A percentile compares a stretch with the other conserved stretches of the same genome.
These are phyloP conservation scores for Beverwykella pulmonaria DNA, from an alignment of 495 filamentous ascomycete genomes.

Conservation along the genomic window DNA sequence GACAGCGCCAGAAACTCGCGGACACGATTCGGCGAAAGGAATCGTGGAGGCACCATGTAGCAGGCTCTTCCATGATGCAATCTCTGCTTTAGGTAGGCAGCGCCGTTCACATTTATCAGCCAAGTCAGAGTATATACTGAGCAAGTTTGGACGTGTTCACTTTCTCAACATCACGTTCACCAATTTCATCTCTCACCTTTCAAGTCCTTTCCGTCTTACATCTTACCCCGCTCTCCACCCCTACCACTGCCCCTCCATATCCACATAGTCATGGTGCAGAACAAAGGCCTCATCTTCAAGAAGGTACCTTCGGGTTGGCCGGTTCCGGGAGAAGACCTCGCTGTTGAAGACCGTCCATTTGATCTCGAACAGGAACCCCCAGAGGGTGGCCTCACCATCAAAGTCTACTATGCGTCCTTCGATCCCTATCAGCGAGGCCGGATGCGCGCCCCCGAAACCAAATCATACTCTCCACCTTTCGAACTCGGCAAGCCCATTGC, in stretches of 20 bases:
- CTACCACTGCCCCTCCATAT: not conserved
- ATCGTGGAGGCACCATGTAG: not conserved
- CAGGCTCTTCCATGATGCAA: conserved; percentile 12
- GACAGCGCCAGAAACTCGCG: not conserved
- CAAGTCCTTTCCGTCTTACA: not conserved
- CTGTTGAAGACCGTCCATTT: conserved; percentile 66
- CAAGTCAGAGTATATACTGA: not conserved
- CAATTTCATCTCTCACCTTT: not conserved
- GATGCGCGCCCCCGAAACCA: conserved; percentile 45
- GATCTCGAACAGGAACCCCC: conserved; percentile 67
- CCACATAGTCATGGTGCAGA: conserved; percentile 52
- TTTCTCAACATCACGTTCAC: not conserved
- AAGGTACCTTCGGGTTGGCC: conserved; percentile 68
- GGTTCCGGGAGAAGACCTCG: conserved; percentile 70
- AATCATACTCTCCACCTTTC: conserved; percentile 48
- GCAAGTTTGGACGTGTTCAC: not conserved
- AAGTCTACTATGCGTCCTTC: conserved; percentile 77
- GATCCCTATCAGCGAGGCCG: conserved; percentile 88
- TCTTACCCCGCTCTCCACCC: not conserved
- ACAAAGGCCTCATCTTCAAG: conserved; percentile 84
- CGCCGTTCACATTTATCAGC: conserved; percentile 4
- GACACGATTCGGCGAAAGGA: not conserved
- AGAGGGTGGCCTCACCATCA: conserved; percentile 67
- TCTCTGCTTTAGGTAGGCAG: not conserved
- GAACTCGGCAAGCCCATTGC: conserved; percentile 48